Evolutionary conservation across 805 yeast species (phyloP).

Genomic region (Candida tallmaniae): DNA sequence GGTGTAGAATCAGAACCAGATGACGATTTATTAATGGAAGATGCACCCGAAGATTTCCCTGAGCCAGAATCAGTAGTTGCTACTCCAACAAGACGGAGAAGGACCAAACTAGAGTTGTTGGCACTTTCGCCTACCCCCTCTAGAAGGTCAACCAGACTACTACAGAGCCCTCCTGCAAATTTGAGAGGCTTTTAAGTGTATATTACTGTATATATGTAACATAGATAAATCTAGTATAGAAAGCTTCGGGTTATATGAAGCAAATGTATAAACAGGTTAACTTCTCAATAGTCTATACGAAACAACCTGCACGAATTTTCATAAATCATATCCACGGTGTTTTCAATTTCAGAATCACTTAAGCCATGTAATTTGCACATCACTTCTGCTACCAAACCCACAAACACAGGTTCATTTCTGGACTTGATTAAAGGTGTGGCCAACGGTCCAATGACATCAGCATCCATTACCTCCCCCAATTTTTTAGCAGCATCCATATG

Average conservation of each 20-base stretch:
- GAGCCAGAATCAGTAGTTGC: background rate
- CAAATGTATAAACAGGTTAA: no score
- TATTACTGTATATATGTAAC: background rate
- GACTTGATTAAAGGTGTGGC: slow-evolving; percentile 61
- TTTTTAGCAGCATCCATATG: slow-evolving; percentile 17
- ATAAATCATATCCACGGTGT: slow-evolving; percentile 32
- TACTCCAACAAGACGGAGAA: background rate
- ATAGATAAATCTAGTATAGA: no score
- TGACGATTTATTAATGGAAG: background rate
- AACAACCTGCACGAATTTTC: slow-evolving; percentile 32
- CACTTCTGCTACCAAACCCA: slow-evolving; percentile 70
- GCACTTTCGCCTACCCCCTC: background rate
- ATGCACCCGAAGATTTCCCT: background rate
- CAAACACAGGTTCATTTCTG: slow-evolving; percentile 88
- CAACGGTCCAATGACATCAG: slow-evolving; percentile 23
- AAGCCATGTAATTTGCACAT: slow-evolving; percentile 29
- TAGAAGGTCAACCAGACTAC: background rate
- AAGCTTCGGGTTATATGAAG: no score
- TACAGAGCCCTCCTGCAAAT: background rate
- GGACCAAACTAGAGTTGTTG: background rate
- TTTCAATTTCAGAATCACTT: slow-evolving; percentile 23
- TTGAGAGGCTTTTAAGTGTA: background rate
- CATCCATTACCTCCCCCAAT: slow-evolving; percentile 6
- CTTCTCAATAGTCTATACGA: background rate
- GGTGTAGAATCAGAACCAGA: background rate